These are phyloP conservation scores for Auxenochlorella pyrenoidosa DNA, from an alignment of 139 green algal genomes.

Conservation along the genomic window DNA sequence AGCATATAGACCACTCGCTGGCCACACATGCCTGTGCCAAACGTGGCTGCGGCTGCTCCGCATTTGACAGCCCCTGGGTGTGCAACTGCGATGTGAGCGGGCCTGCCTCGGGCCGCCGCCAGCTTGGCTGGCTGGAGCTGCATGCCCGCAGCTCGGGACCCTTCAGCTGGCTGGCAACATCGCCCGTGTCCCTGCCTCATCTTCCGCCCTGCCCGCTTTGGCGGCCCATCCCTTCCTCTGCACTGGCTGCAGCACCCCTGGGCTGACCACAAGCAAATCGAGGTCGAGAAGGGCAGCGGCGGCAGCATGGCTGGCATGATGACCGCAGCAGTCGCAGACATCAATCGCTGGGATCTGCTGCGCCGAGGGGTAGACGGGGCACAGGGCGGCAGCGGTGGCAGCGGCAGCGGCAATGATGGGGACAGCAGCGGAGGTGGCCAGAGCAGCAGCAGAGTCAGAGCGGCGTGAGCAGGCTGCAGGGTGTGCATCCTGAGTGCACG, in stretches of 20 bases:
- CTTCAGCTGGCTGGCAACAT: too few species aligned
- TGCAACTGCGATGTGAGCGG: constrained; percentile 76
- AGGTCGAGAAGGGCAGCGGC: constrained; percentile 29
- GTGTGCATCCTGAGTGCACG: too few species aligned
- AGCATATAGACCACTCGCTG: constrained; percentile 75
- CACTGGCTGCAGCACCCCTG: constrained; percentile 60
- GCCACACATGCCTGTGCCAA: constrained; percentile 67
- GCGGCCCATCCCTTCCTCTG: not conserved
- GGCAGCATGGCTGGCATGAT: not conserved
- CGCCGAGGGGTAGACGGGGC: not conserved
- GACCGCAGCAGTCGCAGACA: constrained; percentile 27
- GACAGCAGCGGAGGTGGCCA: not conserved
- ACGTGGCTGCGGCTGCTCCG: constrained; percentile 57
- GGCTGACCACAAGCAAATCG: constrained; percentile 62
- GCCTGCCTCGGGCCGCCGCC: not conserved
- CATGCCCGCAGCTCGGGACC: too few species aligned
- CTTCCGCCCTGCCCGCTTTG: too few species aligned
- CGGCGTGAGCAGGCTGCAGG: too few species aligned
- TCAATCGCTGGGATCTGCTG: constrained; percentile 62
- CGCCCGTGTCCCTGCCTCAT: too few species aligned
- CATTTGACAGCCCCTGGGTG: constrained; percentile 77
- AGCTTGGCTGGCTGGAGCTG: too few species aligned
- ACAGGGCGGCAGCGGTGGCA: not conserved
- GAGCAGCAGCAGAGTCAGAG: not conserved
- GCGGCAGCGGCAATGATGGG: not conserved